Conservation (phyloP, 2,329 filamentous ascomycete genomes). For the Fusarium sp. region DNA sequence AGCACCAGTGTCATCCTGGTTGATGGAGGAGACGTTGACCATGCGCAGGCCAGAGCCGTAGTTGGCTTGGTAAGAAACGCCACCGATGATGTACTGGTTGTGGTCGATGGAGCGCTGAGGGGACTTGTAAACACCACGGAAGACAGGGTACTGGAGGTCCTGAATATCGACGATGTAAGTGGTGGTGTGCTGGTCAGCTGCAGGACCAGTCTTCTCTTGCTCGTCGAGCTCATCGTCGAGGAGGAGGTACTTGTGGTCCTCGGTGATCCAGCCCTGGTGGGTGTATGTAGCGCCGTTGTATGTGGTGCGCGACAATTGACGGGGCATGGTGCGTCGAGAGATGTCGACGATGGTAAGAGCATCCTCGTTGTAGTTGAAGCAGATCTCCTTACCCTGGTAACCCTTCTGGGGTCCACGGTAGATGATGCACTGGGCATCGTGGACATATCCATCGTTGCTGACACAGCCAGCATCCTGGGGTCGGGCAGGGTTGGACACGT, state of each 20-base stretch:
- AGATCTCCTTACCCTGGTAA: slow-evolving; percentile 8
- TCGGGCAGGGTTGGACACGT: slow-evolving; percentile 1
- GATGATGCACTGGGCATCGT: slow-evolving; percentile 17
- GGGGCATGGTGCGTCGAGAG: slow-evolving; percentile 9
- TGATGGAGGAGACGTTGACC: slow-evolving; percentile 7
- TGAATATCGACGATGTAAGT: slow-evolving; percentile 63
- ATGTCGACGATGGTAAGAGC: slow-evolving; percentile 14
- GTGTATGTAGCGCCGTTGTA: slow-evolving; percentile 18
- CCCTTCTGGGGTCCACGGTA: slow-evolving; percentile 7
- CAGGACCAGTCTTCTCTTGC: slow-evolving; percentile 53
- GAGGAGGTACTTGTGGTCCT: slow-evolving; percentile 56
- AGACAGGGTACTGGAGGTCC: slow-evolving; percentile 52
- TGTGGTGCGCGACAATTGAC: slow-evolving; percentile 14
- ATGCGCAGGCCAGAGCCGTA: slow-evolving; percentile 6
- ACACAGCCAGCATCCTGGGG: slow-evolving; percentile 16
- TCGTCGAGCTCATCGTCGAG: slow-evolving; percentile 67
- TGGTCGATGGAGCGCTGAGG: slow-evolving; percentile 15
- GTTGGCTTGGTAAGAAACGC: slow-evolving; percentile 10
- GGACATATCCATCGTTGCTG: not conserved
- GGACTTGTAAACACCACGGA: slow-evolving; percentile 33
- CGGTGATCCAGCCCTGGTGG: slow-evolving; percentile 66
- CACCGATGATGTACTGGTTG: slow-evolving; percentile 6
- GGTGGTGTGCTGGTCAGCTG: slow-evolving; percentile 54
- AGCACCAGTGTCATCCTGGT: slow-evolving; percentile 6
- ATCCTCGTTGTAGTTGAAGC: slow-evolving; percentile 20